phyloP scores from a whole-genome alignment of 495 filamentous ascomycete species.

The Penicillium flavigenum region DNA sequence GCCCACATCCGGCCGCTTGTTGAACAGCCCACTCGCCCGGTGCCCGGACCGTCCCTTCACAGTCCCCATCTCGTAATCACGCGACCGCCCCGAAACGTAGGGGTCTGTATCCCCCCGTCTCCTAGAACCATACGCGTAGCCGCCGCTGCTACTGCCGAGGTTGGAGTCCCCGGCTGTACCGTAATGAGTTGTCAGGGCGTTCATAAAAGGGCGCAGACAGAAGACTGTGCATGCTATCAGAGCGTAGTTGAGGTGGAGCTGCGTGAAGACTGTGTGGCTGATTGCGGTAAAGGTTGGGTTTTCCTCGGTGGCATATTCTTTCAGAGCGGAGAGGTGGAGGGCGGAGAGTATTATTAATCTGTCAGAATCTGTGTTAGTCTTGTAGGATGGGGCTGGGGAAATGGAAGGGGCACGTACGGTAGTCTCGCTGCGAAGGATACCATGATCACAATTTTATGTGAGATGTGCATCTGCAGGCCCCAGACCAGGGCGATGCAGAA shows the following conservation, averaged over 20 bases:
- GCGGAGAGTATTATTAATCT: background rate
- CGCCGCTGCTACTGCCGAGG: background rate
- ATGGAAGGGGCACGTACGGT: background rate
- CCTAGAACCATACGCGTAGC: background rate
- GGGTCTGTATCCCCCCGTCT: background rate
- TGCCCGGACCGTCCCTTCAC: background rate
- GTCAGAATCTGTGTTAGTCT: background rate
- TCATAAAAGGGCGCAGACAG: constrained; percentile 10
- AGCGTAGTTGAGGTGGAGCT: constrained; percentile 36
- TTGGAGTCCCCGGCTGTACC: background rate
- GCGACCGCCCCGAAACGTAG: background rate
- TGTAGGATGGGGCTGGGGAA: background rate
- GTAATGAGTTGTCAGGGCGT: background rate
- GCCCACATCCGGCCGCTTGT: background rate
- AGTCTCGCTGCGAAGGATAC: background rate
- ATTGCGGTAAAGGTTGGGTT: constrained; percentile 33
- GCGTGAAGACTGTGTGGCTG: constrained; percentile 31
- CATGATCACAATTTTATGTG: background rate
- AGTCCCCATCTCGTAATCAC: background rate
- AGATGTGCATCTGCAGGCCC: background rate
- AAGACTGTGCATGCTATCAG: constrained; percentile 19
- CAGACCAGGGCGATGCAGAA: background rate
- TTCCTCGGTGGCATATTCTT: background rate
- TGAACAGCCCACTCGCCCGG: background rate
- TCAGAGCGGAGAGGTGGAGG: background rate